These are phyloP conservation scores for Yamadazyma blattariae DNA, from an alignment of 1,139 yeast genomes.

Conservation along the genomic window DNA sequence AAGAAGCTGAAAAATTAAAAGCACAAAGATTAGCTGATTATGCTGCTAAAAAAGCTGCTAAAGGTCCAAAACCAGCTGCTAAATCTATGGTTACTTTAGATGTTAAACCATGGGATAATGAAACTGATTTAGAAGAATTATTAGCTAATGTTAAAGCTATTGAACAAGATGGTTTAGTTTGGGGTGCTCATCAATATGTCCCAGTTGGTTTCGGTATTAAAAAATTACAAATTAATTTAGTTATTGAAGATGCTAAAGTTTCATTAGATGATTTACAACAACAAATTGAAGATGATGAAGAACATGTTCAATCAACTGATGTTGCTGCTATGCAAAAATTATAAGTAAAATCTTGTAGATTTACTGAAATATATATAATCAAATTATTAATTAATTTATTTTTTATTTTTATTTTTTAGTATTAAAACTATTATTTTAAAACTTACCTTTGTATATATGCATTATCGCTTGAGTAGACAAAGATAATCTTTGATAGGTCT, in stretches of 20 bases:
- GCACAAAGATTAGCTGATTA: constrained; percentile 97
- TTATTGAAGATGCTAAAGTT: constrained; percentile 95
- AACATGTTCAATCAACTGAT: constrained; percentile 98
- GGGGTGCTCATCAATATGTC: constrained; percentile 98
- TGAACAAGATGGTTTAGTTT: constrained; percentile 86
- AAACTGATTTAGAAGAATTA: constrained; percentile 89
- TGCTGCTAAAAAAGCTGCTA: constrained; percentile 95
- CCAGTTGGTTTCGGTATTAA: constrained; percentile 99
- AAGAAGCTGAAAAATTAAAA: constrained; percentile 94
- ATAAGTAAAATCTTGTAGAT: constrained; percentile 45
- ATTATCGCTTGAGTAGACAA: too few relatives aligned
- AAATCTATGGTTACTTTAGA: constrained; percentile 95
- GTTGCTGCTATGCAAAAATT: constrained; percentile 97
- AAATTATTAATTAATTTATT: too few relatives aligned
- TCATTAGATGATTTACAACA: constrained; percentile 88
- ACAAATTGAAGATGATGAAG: constrained; percentile 90
- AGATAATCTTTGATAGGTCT: too few relatives aligned
- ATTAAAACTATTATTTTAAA: too few relatives aligned
- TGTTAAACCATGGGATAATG: constrained; percentile 99
- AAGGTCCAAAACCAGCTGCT: constrained; percentile 98
- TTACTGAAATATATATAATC: too few relatives aligned
- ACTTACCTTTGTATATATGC: too few relatives aligned
- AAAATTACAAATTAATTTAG: constrained; percentile 98
- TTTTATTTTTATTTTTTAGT: too few relatives aligned
- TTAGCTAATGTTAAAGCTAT: constrained; percentile 81